These are phyloP conservation scores for Brassica juncea DNA, from an alignment of 345 rosid species.

Conservation along the genomic window DNA sequence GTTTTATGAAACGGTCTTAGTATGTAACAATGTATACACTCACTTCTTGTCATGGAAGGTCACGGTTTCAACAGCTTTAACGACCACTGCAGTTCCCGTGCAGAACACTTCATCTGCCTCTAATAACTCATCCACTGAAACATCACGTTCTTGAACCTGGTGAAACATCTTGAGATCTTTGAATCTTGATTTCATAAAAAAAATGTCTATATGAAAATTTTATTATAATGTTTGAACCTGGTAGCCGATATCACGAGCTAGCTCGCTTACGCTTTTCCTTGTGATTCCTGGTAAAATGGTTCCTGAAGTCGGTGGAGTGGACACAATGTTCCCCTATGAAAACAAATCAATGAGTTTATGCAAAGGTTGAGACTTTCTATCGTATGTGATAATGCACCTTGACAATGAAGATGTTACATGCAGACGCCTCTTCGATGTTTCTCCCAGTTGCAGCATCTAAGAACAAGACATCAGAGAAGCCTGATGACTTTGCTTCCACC, in stretches of 20 bases:
- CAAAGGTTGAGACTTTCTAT: background rate
- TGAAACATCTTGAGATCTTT: background rate
- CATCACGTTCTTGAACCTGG: constrained; percentile 40
- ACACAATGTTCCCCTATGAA: constrained; percentile 61
- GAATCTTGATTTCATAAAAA: background rate
- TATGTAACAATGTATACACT: background rate
- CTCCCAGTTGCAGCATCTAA: constrained; percentile 57
- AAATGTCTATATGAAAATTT: background rate
- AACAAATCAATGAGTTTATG: background rate
- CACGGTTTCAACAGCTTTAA: constrained; percentile 63
- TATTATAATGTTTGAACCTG: constrained; percentile 46
- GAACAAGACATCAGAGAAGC: constrained; percentile 66
- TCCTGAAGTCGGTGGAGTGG: constrained; percentile 80
- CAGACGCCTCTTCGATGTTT: constrained; percentile 64
- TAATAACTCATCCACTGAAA: constrained; percentile 47
- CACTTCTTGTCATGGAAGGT: constrained; percentile 43
- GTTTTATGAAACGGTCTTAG: background rate
- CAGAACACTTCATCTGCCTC: constrained; percentile 88
- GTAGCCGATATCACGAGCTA: constrained; percentile 72
- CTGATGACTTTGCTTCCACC: constrained; percentile 59
- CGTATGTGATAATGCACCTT: constrained; percentile 46
- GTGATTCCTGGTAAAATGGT: constrained; percentile 92
- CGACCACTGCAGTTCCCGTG: constrained; percentile 86
- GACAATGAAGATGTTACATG: constrained; percentile 60
- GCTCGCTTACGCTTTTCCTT: constrained; percentile 79